phyloP scores from a whole-genome alignment of 2,329 filamentous ascomycete species.

The Chlorencoelia australis region DNA sequence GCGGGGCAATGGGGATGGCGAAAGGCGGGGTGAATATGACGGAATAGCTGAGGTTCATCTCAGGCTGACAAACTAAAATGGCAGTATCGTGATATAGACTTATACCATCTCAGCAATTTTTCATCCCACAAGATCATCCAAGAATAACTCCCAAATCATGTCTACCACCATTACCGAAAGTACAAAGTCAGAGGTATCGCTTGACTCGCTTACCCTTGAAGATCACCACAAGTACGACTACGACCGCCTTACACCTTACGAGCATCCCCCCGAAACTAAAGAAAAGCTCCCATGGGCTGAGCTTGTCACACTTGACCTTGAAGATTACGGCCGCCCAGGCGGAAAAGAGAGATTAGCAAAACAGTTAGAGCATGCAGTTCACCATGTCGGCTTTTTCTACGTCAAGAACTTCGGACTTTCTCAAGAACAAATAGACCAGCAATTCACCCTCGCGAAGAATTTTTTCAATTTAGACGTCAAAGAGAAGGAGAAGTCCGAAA shows the following conservation, averaged over 20 bases:
- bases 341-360: conserved; percentile 41
- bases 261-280: conserved; percentile 38
- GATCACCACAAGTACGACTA: conserved; percentile 17
- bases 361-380: conserved; percentile 42
- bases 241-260: conserved; percentile 30
- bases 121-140: no score
- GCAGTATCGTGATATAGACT: no score
- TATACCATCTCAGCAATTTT: no score
- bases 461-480: conserved; percentile 46
- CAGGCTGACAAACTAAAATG: no score
- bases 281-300: conserved; percentile 39
- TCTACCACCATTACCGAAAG: conserved; percentile 14
- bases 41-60: conserved; percentile 5
- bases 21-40: conserved; percentile 15
- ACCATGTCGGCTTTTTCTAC: conserved; percentile 48
- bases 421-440: conserved; percentile 48
- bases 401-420: conserved; percentile 51
- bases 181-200: background rate
- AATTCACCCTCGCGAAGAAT: conserved; percentile 50
- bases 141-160: conserved; percentile 4
- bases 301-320: conserved; percentile 43
- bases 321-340: conserved; percentile 36
- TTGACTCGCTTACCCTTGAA: conserved; percentile 8
- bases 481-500: conserved; percentile 48
- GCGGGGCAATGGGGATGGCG: conserved; percentile 8